Conservation (phyloP, 2,329 filamentous ascomycete species). For the Fusarium aywerte region DNA sequence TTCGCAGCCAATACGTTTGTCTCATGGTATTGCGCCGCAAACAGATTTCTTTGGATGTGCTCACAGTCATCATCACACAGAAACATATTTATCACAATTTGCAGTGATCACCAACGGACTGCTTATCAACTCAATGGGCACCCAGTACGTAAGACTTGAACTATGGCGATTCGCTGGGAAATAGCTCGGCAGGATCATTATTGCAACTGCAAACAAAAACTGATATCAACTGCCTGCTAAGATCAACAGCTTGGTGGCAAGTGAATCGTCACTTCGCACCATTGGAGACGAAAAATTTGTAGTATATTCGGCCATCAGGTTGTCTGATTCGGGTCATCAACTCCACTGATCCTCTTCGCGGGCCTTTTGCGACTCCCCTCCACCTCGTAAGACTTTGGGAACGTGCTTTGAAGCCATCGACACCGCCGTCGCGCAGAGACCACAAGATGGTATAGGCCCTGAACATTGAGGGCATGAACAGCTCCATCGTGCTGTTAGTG, state of each 20-base stretch:
- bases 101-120: neutral
- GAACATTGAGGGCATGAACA: slow-evolving; percentile 38
- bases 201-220: slow-evolving; percentile 10
- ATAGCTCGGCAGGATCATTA: neutral
- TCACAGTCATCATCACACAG: slow-evolving; percentile 11
- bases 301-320: slow-evolving; percentile 5
- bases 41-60: slow-evolving; percentile 10
- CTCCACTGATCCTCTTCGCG: slow-evolving; percentile 41
- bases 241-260: slow-evolving; percentile 30
- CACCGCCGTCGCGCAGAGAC: slow-evolving; percentile 44
- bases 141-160: slow-evolving; percentile 11
- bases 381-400: slow-evolving; percentile 37
- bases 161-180: slow-evolving; percentile 19
- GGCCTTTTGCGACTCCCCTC: slow-evolving; percentile 23
- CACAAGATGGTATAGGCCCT: slow-evolving; percentile 35
- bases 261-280: slow-evolving; percentile 17
- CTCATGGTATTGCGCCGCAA: slow-evolving; percentile 14
- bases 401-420: slow-evolving; percentile 47
- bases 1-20: neutral
- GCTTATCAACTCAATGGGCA: neutral
- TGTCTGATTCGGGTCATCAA: slow-evolving; percentile 10
- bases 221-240: slow-evolving; percentile 20
- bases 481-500: slow-evolving; percentile 40
- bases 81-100: slow-evolving; percentile 23
- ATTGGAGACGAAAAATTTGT: slow-evolving; percentile 9